phyloP scores from a whole-genome alignment of 345 rosid genomes.

The Clarkia xantiana region DNA sequence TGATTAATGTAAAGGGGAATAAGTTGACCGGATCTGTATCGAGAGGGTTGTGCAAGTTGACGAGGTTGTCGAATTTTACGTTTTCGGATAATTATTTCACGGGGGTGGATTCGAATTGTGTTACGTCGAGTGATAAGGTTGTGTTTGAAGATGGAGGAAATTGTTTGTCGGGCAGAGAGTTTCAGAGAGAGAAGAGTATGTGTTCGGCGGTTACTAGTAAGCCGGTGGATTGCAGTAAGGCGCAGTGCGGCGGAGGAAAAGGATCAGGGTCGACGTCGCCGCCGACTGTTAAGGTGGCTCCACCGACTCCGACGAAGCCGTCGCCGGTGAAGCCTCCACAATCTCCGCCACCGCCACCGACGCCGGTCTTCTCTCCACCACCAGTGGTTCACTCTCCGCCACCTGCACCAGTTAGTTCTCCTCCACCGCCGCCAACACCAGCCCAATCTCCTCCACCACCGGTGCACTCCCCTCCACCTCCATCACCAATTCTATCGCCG shows the following conservation, averaged over 20 bases:
- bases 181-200: conserved; percentile 21
- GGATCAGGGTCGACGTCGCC: not conserved
- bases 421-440: not conserved
- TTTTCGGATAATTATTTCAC: conserved; percentile 47
- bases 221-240: conserved; percentile 63
- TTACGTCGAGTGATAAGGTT: conserved; percentile 13
- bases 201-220: conserved; percentile 35
- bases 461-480: not conserved
- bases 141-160: conserved; percentile 33
- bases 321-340: not conserved
- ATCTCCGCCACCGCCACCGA: conserved; percentile 10
- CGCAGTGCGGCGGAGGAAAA: conserved; percentile 15
- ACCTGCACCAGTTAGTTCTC: conserved; percentile 8
- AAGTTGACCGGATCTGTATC: conserved; percentile 45
- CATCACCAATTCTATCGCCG: not conserved
- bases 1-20: conserved; percentile 34
- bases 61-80: conserved; percentile 36
- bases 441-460: conserved; percentile 1
- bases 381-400: conserved; percentile 13
- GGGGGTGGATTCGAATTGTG: conserved; percentile 33
- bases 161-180: conserved; percentile 36
- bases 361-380: conserved; percentile 14
- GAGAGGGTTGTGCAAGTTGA: conserved; percentile 40
- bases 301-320: conserved; percentile 7
- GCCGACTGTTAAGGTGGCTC: conserved; percentile 5